Evolutionary conservation across 257 asterid species (phyloP).

Genomic region (Solanum microdontum): DNA sequence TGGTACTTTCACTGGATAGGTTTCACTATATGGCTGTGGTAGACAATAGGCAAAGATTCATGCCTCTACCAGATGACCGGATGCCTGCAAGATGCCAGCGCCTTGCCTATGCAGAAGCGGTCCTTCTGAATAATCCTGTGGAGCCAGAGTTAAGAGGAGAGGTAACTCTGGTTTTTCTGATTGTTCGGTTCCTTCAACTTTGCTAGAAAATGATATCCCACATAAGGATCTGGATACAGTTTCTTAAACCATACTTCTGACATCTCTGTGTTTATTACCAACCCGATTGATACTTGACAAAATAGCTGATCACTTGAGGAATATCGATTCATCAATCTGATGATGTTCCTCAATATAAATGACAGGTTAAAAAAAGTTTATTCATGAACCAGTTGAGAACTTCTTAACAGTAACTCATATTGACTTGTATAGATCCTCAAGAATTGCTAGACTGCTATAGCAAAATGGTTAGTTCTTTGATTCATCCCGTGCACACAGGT

Average conservation of each 20-base stretch:
- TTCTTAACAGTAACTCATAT: neutral
- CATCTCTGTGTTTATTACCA: neutral
- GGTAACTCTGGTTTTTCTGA: conserved; percentile 15
- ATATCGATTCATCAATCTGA: neutral
- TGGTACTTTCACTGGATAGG: conserved; percentile 19
- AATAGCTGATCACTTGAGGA: neutral
- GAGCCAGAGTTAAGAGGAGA: conserved; percentile 66
- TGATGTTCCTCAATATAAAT: neutral
- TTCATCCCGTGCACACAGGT: conserved; percentile 25
- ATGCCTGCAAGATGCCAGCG: conserved; percentile 45
- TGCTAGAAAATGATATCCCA: neutral
- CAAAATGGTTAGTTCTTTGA: neutral
- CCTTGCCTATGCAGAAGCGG: conserved; percentile 70
- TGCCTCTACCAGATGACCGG: conserved; percentile 83
- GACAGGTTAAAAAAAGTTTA: neutral
- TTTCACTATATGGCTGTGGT: conserved; percentile 73
- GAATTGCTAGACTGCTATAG: neutral
- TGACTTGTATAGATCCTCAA: neutral
- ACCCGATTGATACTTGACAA: neutral
- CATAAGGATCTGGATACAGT: neutral
- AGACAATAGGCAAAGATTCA: conserved; percentile 49
- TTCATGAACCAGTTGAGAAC: neutral
- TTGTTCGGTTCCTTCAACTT: neutral
- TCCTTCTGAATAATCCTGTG: conserved; percentile 55
- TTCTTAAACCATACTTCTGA: neutral